phyloP scores from a whole-genome alignment of 192 early-diverging fungal genomes.

The Coemansia sp. region DNA sequence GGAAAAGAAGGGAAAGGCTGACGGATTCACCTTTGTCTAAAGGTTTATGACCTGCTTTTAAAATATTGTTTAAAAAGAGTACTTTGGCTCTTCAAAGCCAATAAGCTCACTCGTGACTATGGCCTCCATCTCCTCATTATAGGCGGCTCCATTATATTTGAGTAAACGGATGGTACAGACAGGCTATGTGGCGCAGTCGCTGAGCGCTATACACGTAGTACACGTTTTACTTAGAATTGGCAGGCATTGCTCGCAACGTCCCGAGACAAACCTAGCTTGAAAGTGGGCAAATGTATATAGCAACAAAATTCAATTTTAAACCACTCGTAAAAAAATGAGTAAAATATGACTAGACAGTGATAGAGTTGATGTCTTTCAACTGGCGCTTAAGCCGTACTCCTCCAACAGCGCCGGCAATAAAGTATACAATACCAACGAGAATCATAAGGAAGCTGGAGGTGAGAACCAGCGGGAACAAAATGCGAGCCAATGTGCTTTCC shows the following conservation, averaged over 20 bases:
- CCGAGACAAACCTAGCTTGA: background rate
- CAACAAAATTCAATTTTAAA: background rate
- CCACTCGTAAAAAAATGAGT: background rate
- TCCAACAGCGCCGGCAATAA: conserved; percentile 38
- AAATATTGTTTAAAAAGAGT: background rate
- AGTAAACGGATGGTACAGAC: background rate
- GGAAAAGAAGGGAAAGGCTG: background rate
- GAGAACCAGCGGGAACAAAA: conserved; percentile 35
- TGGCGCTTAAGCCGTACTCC: conserved; percentile 24
- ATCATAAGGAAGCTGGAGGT: conserved; percentile 23
- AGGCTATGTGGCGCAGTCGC: background rate
- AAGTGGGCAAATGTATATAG: background rate
- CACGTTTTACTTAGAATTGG: background rate
- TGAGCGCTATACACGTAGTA: background rate
- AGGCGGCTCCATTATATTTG: background rate
- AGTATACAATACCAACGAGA: conserved; percentile 23
- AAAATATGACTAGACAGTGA: background rate
- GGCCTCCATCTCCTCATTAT: background rate
- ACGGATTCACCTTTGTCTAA: background rate
- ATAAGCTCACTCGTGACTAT: background rate
- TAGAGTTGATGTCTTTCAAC: background rate
- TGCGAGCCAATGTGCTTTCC: conserved; percentile 7
- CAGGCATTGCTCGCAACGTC: background rate
- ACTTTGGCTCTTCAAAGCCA: background rate
- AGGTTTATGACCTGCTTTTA: background rate